These are phyloP conservation scores for Apiotrichum domesticum DNA, from an alignment of 1,284 basidiomycete genomes.

Conservation along the genomic window DNA sequence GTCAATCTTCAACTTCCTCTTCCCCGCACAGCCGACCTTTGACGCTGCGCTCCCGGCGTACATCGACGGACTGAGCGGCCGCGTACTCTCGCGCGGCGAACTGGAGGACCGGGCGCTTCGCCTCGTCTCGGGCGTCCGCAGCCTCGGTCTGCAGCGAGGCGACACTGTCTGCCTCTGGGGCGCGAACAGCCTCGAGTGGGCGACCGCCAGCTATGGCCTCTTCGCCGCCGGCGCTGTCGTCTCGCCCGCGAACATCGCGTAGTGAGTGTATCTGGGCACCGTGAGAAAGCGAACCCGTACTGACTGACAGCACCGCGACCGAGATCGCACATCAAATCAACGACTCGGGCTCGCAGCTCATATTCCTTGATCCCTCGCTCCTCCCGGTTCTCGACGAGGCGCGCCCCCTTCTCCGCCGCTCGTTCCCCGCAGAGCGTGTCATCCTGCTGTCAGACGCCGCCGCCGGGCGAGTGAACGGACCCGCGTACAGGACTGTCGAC, in stretches of 20 bases:
- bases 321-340: conserved; percentile 46
- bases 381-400: conserved; percentile 38
- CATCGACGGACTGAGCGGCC: conserved; percentile 60
- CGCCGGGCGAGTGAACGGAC: background rate
- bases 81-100: conserved; percentile 56
- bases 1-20: conserved; percentile 13
- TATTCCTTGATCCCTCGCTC: conserved; percentile 56
- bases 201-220: conserved; percentile 51
- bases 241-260: conserved; percentile 40
- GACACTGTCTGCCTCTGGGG: conserved; percentile 41
- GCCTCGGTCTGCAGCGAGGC: conserved; percentile 25
- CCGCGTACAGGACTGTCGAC: conserved; percentile 4
- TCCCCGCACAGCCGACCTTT: conserved; percentile 23
- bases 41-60: conserved; percentile 52
- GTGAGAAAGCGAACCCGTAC: background rate
- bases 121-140: conserved; percentile 54
- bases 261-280: conserved; percentile 23
- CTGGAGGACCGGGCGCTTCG: conserved; percentile 56
- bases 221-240: conserved; percentile 32
- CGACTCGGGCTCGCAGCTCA: conserved; percentile 54
- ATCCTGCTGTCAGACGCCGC: conserved; percentile 6
- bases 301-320: conserved; percentile 9
- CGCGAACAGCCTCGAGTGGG: conserved; percentile 58
- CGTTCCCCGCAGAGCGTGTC: conserved; percentile 7
- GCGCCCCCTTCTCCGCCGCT: conserved; percentile 19